Evolutionary conservation across 2,329 filamentous ascomycete species (phyloP).

Genomic region (Ophiostoma novo-ulmi): DNA sequence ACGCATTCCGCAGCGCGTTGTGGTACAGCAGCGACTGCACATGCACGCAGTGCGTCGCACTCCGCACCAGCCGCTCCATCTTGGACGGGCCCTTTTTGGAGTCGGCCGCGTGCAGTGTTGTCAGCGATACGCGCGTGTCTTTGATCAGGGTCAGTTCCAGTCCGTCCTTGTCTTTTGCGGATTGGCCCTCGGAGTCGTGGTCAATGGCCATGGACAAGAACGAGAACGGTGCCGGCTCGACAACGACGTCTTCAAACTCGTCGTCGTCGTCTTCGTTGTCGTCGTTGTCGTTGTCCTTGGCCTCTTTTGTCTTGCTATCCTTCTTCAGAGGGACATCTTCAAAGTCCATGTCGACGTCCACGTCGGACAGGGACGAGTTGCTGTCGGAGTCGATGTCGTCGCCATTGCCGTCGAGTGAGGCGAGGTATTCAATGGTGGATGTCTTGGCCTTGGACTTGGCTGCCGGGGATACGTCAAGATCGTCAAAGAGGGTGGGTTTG

Average conservation of each 20-base stretch:
- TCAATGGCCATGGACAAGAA: constrained; percentile 30
- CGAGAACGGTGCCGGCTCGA: constrained; percentile 27
- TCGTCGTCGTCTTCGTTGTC: constrained; percentile 34
- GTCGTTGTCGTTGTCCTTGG: constrained; percentile 30
- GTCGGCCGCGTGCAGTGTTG: constrained; percentile 49
- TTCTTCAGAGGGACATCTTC: constrained; percentile 42
- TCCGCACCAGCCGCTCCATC: constrained; percentile 71
- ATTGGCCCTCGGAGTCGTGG: constrained; percentile 28
- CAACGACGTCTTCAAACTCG: constrained; percentile 21
- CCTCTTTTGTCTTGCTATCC: constrained; percentile 32
- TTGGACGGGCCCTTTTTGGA: constrained; percentile 82
- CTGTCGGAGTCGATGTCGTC: constrained; percentile 43
- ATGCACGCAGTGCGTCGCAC: constrained; percentile 79
- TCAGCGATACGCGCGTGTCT: constrained; percentile 55
- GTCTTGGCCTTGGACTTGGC: neutral
- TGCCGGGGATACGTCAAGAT: neutral
- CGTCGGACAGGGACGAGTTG: constrained; percentile 48
- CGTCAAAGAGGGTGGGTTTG: constrained; percentile 16
- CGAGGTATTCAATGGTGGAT: neutral
- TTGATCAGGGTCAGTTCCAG: constrained; percentile 66
- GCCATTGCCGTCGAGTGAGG: constrained; percentile 22
- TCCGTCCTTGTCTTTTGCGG: constrained; percentile 49
- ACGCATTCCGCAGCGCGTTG: constrained; percentile 78
- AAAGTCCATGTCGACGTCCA: constrained; percentile 45
- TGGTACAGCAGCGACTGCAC: constrained; percentile 85